These are phyloP conservation scores for Fonsecaea pedrosoi DNA, from an alignment of 2,329 filamentous ascomycete genomes.

Conservation along the genomic window DNA sequence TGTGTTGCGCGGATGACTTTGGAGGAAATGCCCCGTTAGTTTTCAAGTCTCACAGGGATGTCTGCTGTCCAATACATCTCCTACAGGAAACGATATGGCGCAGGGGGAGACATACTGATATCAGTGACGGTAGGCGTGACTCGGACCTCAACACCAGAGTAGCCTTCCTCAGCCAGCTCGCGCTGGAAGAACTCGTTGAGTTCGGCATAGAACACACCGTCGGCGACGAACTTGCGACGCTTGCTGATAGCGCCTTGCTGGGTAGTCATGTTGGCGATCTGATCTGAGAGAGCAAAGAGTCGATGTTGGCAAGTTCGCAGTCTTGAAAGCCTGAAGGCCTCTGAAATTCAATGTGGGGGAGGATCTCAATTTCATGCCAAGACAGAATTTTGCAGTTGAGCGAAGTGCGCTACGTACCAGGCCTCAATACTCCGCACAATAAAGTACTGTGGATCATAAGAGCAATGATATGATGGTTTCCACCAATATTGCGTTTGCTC, in stretches of 20 bases:
- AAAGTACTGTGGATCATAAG: not conserved
- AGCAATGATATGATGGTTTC: not conserved
- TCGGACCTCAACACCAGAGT: conserved; percentile 99
- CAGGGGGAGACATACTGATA: conserved; percentile 69
- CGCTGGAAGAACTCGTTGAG: conserved; percentile 99
- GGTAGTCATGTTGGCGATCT: conserved; percentile 52
- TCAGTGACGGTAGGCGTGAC: conserved; percentile 99
- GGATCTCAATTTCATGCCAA: conserved; percentile 5
- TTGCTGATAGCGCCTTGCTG: conserved; percentile 60
- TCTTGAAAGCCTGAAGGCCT: not conserved
- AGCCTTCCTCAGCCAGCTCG: conserved; percentile 99
- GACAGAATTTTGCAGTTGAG: conserved; percentile 8
- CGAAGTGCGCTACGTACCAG: conserved; percentile 1
- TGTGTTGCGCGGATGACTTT: conserved; percentile 96
- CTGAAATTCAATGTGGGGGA: conserved; percentile 9
- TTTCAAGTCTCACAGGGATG: not conserved
- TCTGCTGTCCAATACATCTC: not conserved
- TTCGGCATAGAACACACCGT: conserved; percentile 99
- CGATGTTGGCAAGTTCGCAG: conserved; percentile 5
- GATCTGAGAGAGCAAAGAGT: conserved; percentile 5
- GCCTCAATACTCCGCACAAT: not conserved
- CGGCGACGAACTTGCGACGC: conserved; percentile 79
- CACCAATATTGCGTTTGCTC: too few relatives aligned
- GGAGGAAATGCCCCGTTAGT: conserved; percentile 11
- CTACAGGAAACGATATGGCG: not conserved